Conservation (phyloP, 208 protist genomes). For the Leishmania arabica region DNA sequence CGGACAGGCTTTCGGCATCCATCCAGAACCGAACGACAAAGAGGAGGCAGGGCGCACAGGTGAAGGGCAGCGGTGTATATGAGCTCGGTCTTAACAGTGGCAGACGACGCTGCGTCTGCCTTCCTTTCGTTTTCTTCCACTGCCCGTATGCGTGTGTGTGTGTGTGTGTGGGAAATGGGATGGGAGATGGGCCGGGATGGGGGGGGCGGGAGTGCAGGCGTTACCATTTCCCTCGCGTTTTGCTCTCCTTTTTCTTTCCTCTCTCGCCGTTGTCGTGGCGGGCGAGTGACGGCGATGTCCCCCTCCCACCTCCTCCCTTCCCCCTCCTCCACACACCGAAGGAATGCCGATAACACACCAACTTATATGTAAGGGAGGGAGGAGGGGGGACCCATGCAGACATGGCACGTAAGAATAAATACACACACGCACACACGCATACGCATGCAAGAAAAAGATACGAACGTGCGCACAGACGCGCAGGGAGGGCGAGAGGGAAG, state of each 20-base stretch:
- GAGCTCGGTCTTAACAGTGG: not conserved
- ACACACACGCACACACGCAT: not conserved
- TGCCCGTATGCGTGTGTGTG: not conserved
- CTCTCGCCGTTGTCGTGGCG: no score
- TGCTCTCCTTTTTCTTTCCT: not conserved
- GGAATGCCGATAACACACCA: no score
- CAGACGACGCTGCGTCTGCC: not conserved
- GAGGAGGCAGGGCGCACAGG: not conserved
- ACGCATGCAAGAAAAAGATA: no score
- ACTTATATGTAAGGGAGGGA: no score
- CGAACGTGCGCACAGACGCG: not conserved
- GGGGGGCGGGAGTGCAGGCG: not conserved
- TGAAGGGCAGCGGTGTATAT: not conserved
- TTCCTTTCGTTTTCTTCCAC: not conserved
- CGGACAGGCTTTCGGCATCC: not conserved
- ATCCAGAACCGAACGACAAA: not conserved
- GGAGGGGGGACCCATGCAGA: not conserved
- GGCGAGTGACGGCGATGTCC: no score
- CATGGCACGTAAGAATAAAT: not conserved
- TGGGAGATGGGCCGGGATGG: no score
- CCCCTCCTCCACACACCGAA: not conserved
- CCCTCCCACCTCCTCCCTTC: no score
- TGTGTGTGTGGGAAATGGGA: not conserved
- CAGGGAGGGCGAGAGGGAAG: not conserved
- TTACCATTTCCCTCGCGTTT: not conserved